Evolutionary conservation across 129 eudicot species (phyloP).

Genomic region (Centaurea solstitialis): DNA sequence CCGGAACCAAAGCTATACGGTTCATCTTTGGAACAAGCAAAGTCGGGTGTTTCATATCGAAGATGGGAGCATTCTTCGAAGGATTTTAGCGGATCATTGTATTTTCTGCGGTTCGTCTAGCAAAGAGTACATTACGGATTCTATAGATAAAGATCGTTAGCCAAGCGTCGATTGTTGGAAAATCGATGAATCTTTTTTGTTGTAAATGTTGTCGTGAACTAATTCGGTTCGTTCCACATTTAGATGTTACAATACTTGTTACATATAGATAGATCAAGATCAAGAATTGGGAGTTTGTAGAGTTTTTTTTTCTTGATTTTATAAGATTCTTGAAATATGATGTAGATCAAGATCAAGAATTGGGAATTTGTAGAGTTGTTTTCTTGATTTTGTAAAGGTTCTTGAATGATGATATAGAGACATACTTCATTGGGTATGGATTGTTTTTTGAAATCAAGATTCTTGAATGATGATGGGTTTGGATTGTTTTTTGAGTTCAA

Average conservation of each 20-base stretch:
- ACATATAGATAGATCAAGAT: not conserved
- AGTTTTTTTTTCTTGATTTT: not conserved
- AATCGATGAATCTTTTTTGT: not conserved
- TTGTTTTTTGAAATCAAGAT: not conserved
- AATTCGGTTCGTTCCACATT: not conserved
- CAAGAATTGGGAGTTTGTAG: not conserved
- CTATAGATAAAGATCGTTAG: slow-evolving; percentile 13
- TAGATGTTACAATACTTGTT: too few relatives aligned
- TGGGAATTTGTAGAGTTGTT: not conserved
- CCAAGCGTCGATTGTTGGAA: not conserved
- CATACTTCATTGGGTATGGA: not conserved
- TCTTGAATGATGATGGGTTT: too few relatives aligned
- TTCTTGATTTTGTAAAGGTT: too few relatives aligned
- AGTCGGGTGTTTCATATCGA: slow-evolving; percentile 57
- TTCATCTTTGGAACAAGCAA: slow-evolving; percentile 94
- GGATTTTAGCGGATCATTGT: slow-evolving; percentile 52
- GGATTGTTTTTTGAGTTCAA: too few relatives aligned
- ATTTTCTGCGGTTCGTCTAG: slow-evolving; percentile 53
- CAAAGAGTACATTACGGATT: not conserved
- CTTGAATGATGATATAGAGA: not conserved
- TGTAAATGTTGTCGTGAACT: slow-evolving; percentile 6
- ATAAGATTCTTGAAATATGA: not conserved
- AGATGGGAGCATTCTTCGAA: slow-evolving; percentile 73
- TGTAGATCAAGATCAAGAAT: not conserved
- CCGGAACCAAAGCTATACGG: slow-evolving; percentile 49